These are phyloP conservation scores for Heliamphora pulchella DNA, from an alignment of 179 eudicot genomes.

Conservation along the genomic window DNA sequence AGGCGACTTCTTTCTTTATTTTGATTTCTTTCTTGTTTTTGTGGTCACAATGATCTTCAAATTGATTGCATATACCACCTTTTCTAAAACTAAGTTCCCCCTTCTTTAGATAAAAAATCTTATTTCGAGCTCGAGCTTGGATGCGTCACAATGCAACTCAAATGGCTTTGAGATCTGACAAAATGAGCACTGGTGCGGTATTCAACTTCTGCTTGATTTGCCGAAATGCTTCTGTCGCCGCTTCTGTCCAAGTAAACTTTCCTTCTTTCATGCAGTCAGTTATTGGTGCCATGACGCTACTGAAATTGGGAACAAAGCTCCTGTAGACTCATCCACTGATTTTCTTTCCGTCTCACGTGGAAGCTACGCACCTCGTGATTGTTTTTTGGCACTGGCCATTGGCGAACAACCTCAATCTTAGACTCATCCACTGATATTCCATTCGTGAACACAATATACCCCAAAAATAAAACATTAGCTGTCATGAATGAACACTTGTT, in stretches of 20 bases:
- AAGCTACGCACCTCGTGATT: neutral
- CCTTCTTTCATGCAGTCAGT: neutral
- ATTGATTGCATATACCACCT: no score
- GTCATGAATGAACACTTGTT: neutral
- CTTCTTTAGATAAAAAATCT: no score
- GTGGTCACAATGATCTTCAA: no score
- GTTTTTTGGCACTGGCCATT: neutral
- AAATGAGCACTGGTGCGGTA: neutral
- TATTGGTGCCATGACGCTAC: neutral
- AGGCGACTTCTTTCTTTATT: no score
- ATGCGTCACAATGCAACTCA: neutral
- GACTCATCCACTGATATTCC: neutral
- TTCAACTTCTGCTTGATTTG: neutral
- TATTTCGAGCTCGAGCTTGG: neutral
- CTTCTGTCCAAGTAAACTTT: neutral
- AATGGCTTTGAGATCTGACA: neutral
- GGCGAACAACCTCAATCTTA: neutral
- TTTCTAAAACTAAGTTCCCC: no score
- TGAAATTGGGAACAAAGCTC: neutral
- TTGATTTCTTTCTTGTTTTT: no score
- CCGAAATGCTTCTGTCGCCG: neutral
- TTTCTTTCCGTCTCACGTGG: neutral
- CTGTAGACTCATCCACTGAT: neutral
- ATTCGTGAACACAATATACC: neutral
- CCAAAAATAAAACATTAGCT: neutral